These are phyloP conservation scores for Sporothrix schenckii DNA, from an alignment of 2,329 filamentous ascomycete genomes.

Conservation along the genomic window DNA sequence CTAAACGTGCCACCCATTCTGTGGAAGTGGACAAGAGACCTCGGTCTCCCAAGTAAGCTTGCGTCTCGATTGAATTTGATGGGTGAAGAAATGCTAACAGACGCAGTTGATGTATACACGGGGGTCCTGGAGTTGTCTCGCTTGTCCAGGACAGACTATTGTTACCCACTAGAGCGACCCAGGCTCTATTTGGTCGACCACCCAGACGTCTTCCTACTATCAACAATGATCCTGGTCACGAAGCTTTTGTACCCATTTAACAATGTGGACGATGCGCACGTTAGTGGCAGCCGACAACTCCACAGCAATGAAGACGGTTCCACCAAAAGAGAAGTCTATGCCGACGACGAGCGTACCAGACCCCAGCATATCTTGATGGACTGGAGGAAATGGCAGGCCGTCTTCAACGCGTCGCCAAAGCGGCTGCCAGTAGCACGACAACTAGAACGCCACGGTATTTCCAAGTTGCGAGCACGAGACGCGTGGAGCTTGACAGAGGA, in stretches of 20 bases:
- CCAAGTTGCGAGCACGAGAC: constrained; percentile 39
- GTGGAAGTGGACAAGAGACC: constrained; percentile 68
- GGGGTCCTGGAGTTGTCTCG: constrained; percentile 61
- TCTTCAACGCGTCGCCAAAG: constrained; percentile 46
- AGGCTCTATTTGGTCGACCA: constrained; percentile 58
- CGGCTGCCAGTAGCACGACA: constrained; percentile 28
- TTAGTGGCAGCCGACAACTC: not conserved
- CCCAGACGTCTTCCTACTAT: constrained; percentile 75
- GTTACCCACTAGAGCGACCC: constrained; percentile 55
- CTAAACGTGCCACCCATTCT: constrained; percentile 71
- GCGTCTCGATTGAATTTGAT: constrained; percentile 30
- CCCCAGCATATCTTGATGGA: constrained; percentile 64
- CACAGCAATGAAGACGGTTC: constrained; percentile 41
- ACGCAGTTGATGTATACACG: constrained; percentile 65
- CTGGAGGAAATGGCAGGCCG: constrained; percentile 70
- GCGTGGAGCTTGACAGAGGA: constrained; percentile 54
- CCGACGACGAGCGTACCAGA: constrained; percentile 46
- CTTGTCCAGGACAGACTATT: constrained; percentile 57
- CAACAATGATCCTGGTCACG: constrained; percentile 71
- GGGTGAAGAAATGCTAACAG: constrained; percentile 24
- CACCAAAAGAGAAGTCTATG: constrained; percentile 41
- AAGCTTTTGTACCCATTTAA: constrained; percentile 77
- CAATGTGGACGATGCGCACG: constrained; percentile 42
- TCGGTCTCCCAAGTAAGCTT: constrained; percentile 72
- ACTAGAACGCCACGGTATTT: constrained; percentile 39